Conservation (phyloP, 1,284 basidiomycete genomes). For the Cronartium ribicola region DNA sequence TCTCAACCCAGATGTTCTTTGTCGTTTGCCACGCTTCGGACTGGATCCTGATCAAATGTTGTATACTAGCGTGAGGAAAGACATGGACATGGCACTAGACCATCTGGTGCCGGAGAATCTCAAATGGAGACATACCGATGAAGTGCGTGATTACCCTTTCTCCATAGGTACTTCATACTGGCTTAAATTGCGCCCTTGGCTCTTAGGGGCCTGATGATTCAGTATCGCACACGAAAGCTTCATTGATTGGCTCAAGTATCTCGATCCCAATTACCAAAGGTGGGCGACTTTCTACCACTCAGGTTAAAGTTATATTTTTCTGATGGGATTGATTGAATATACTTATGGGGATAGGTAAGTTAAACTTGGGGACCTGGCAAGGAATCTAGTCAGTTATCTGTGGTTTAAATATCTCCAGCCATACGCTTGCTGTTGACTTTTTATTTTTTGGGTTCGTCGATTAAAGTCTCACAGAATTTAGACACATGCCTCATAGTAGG, state of each 20-base stretch:
- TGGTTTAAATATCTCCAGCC: neutral
- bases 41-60: neutral
- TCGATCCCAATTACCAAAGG: conserved; percentile 42
- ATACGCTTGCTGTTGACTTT: neutral
- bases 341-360: conserved; percentile 13
- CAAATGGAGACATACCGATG: conserved; percentile 50
- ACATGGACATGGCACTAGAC: conserved; percentile 52
- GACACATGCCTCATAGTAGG: conserved; percentile 37
- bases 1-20: neutral
- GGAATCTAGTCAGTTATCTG: conserved; percentile 38
- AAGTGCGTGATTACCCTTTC: conserved; percentile 33
- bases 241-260: conserved; percentile 48
- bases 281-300: neutral
- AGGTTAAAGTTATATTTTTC: neutral
- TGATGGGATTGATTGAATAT: neutral
- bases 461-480: conserved; percentile 39
- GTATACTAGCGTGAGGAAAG: conserved; percentile 46
- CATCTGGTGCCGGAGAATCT: conserved; percentile 50
- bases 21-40: neutral
- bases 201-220: conserved; percentile 43
- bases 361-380: conserved; percentile 42
- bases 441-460: neutral
- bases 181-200: neutral
- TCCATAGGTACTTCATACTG: neutral
- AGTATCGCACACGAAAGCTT: conserved; percentile 50